phyloP scores from a whole-genome alignment of 768 basidiomycete species.

The Tephrocybe sp. region DNA sequence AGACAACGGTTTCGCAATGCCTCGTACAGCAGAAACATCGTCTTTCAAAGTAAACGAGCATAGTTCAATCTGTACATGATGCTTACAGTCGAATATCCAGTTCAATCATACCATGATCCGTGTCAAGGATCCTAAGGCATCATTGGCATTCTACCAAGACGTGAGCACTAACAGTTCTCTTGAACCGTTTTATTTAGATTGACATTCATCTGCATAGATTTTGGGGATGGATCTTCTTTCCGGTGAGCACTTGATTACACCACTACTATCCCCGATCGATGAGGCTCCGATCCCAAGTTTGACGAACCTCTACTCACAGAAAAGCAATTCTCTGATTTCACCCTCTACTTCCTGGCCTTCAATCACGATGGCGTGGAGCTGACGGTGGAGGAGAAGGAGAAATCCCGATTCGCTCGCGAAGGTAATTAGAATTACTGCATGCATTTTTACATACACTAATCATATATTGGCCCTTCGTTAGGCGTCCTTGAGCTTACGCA shows the following conservation, averaged over 20 bases:
- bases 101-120: conserved; percentile 90
- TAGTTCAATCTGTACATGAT: neutral
- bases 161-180: conserved; percentile 31
- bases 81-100: conserved; percentile 28
- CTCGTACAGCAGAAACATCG: conserved; percentile 62
- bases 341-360: conserved; percentile 86
- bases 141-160: conserved; percentile 79
- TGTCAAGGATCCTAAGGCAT: conserved; percentile 83
- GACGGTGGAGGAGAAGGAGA: conserved; percentile 52
- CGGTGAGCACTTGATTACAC: conserved; percentile 30
- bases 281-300: conserved; percentile 1
- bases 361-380: conserved; percentile 55
- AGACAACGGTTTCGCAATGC: conserved; percentile 45
- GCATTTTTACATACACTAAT: neutral
- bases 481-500: conserved; percentile 83
- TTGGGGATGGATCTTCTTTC: conserved; percentile 79
- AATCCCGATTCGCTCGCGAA: conserved; percentile 59
- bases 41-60: conserved; percentile 37
- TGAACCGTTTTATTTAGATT: neutral
- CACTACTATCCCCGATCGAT: conserved; percentile 1
- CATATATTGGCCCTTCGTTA: no score
- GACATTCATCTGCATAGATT: conserved; percentile 30
- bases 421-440: conserved; percentile 38
- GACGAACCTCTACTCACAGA: conserved; percentile 38
- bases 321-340: conserved; percentile 58